These are phyloP conservation scores for Juglanconis sp. DNA, from an alignment of 2,329 filamentous ascomycete species.

Conservation along the genomic window DNA sequence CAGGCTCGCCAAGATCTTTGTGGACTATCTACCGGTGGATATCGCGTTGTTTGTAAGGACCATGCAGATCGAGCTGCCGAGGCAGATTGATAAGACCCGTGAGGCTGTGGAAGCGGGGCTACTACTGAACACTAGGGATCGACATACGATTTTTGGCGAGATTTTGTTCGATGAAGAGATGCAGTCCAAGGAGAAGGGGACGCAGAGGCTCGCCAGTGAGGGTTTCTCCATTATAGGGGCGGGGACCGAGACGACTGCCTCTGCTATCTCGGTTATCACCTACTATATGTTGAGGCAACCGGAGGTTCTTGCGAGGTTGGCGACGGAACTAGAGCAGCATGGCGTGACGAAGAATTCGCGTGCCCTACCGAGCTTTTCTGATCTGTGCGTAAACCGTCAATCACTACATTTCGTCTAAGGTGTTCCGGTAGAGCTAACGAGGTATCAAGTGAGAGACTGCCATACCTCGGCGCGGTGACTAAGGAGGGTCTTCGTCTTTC, in stretches of 20 bases:
- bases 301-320: neutral
- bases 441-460: constrained; percentile 22
- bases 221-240: constrained; percentile 28
- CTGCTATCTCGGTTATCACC: constrained; percentile 20
- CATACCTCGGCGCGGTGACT: constrained; percentile 23
- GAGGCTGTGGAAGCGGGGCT: constrained; percentile 14
- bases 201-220: constrained; percentile 28
- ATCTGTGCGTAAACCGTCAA: neutral
- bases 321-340: constrained; percentile 36
- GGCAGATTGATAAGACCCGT: constrained; percentile 34
- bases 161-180: constrained; percentile 26
- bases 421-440: constrained; percentile 16
- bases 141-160: constrained; percentile 30
- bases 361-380: neutral
- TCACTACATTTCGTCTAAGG: neutral
- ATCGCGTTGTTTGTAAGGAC: constrained; percentile 17
- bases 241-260: constrained; percentile 21
- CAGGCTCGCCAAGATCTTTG: constrained; percentile 13
- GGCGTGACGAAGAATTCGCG: constrained; percentile 21
- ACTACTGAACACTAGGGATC: constrained; percentile 26
- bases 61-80: constrained; percentile 36
- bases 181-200: constrained; percentile 27
- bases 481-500: constrained; percentile 23
- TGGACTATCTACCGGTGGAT: constrained; percentile 9
- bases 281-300: constrained; percentile 20